These are phyloP conservation scores for Sporothrix brasiliensis DNA, from an alignment of 2,329 filamentous ascomycete genomes.

Conservation along the genomic window DNA sequence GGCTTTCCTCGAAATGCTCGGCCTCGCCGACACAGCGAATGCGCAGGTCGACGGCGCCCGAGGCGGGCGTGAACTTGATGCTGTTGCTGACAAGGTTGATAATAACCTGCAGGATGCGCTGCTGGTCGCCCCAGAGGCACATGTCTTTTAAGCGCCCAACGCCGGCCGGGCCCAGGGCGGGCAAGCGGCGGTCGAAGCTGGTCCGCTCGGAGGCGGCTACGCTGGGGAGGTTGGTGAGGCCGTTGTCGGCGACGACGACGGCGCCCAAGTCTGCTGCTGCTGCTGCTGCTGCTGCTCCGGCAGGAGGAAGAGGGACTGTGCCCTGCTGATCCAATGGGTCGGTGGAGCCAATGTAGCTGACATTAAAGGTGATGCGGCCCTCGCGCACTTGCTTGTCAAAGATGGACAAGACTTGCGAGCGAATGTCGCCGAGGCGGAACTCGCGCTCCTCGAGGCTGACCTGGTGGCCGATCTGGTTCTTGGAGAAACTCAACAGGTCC, in stretches of 20 bases:
- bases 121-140: constrained; percentile 89
- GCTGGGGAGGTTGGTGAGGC: neutral
- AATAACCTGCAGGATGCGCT: constrained; percentile 87
- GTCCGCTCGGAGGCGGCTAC: constrained; percentile 16
- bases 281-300: too few relatives aligned
- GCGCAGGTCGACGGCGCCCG: constrained; percentile 73
- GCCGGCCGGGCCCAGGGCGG: constrained; percentile 66
- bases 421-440: constrained; percentile 81
- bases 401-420: constrained; percentile 78
- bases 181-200: constrained; percentile 48
- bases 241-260: constrained; percentile 17
- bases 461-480: constrained; percentile 89
- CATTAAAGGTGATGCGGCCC: constrained; percentile 70
- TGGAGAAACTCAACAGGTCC: constrained; percentile 88
- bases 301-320: too few relatives aligned
- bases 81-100: constrained; percentile 93
- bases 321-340: constrained; percentile 34
- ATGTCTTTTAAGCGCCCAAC: constrained; percentile 77
- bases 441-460: constrained; percentile 81
- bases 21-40: constrained; percentile 73
- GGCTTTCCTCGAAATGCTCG: constrained; percentile 52
- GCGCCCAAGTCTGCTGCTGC: neutral
- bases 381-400: constrained; percentile 90
- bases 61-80: constrained; percentile 82
- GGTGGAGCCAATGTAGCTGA: constrained; percentile 66